These are phyloP conservation scores for Ophiocordyceps unilateralis DNA, from an alignment of 2,329 filamentous ascomycete species.

Conservation along the genomic window DNA sequence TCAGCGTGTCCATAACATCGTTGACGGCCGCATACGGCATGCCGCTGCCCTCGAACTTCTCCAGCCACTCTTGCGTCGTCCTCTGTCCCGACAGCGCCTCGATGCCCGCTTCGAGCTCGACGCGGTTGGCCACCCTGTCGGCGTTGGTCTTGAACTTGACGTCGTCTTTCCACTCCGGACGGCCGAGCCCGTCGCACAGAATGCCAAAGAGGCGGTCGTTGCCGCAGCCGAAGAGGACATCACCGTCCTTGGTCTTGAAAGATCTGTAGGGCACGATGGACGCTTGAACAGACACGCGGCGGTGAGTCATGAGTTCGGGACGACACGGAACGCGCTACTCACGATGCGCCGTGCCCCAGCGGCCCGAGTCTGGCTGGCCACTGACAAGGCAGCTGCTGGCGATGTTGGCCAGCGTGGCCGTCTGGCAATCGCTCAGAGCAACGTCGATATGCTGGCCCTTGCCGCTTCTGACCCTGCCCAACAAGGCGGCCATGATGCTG, in stretches of 20 bases:
- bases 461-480: conserved; percentile 57
- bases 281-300: conserved; percentile 34
- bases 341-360: conserved; percentile 96
- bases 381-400: conserved; percentile 83
- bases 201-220: conserved; percentile 54
- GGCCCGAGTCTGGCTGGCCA: conserved; percentile 68
- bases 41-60: conserved; percentile 72
- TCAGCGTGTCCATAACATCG: conserved; percentile 70
- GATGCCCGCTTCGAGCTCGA: conserved; percentile 60
- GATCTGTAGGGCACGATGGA: conserved; percentile 92
- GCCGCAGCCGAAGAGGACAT: conserved; percentile 53
- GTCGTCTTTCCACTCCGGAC: conserved; percentile 42
- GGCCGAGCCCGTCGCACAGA: conserved; percentile 41
- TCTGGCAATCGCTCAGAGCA: conserved; percentile 82
- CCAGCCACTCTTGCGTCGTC: conserved; percentile 78
- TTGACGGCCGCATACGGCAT: conserved; percentile 91
- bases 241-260: conserved; percentile 57
- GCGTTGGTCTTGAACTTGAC: conserved; percentile 43
- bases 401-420: conserved; percentile 87
- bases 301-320: neutral
- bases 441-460: conserved; percentile 87
- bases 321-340: conserved; percentile 12
- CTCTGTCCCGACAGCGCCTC: conserved; percentile 56
- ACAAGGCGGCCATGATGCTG: conserved; percentile 80
- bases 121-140: conserved; percentile 51